Evolutionary conservation across 75 land plant species (phyloP).

Genomic region (Picea glauca): DNA sequence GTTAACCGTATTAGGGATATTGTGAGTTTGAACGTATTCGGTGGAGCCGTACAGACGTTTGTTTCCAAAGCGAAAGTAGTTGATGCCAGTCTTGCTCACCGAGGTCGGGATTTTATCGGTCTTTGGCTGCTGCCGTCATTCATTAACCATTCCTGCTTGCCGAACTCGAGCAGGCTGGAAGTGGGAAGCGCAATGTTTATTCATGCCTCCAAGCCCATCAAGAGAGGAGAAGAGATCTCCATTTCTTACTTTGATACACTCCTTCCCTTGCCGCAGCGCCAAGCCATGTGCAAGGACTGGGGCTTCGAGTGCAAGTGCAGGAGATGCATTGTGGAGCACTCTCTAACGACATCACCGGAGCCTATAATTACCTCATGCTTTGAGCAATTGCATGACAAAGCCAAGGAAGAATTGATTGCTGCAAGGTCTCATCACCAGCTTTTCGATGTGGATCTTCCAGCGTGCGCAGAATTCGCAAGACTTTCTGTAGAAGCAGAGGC

Average conservation of each 20-base stretch:
- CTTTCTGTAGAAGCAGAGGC: neutral
- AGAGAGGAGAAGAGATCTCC: constrained; percentile 15
- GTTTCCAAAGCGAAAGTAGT: neutral
- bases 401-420: neutral
- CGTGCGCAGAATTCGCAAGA: neutral
- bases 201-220: constrained; percentile 14
- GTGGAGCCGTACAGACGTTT: neutral
- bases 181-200: constrained; percentile 28
- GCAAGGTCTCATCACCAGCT: neutral
- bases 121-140: constrained; percentile 34
- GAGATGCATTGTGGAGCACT: constrained; percentile 17
- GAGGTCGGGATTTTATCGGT: constrained; percentile 1
- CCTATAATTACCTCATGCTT: neutral
- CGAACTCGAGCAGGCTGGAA: constrained; percentile 14
- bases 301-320: constrained; percentile 36
- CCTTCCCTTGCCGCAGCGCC: constrained; percentile 22
- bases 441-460: neutral
- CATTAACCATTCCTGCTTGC: constrained; percentile 31
- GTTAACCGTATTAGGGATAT: constrained; percentile 14
- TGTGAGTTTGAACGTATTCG: constrained; percentile 14
- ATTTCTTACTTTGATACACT: constrained; percentile 29
- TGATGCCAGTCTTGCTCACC: neutral
- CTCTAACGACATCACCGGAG: neutral
- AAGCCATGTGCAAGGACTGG: constrained; percentile 18
- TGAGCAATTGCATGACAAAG: neutral